Base-by-base conservation (phyloP, 163 green algal species). In the Prototheca stagnorum region DNA sequence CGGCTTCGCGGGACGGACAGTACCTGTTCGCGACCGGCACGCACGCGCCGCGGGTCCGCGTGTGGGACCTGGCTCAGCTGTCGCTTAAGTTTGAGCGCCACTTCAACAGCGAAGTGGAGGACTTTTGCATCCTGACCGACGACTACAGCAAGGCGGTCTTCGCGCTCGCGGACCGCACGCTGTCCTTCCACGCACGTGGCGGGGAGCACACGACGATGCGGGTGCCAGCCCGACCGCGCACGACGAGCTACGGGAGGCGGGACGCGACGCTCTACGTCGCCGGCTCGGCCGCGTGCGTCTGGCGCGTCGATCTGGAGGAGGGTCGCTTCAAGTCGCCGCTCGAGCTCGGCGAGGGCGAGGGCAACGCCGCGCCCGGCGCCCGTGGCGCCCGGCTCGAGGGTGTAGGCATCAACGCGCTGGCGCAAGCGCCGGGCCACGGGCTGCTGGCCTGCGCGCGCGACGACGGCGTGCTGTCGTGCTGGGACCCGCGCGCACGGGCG, bases 81-180 rank as follows among this genome's bases (percentile, higher is more conserved):
- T 86, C 79, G 2, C 73, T 93, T 56, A 98, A 99, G 72, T 97
- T 97, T 69, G 78, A 92, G 51, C 67, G 90, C 29, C 81, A 96
- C 65, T 54, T 98, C 27, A 82, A 95, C 43, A 56, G 80, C 0
- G 90, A 98, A 56, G 78, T 98, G 25, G 78, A 97, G 5, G 84
- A 97, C 60, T 95, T 98, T 45, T 67, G 88, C 61, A 70, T 93
- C 20, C 67, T 99, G 24, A 73, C 59, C 16, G 85, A 95, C 0
- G 90, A 99, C 66, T 99, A 92, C 70, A 79, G 65, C 45, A 99
- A 99, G 61, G 56, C 80, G 1, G 90, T 77, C 6, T 90, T 99
- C 55, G 61, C 98, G 20, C 93, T 82, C 55, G 56, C 56, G 11
- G 86, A 99, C 65, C 74, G 90, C 44, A 77, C 62, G 25, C 20